Percentiles rank a stretch among this genome's conserved stretches.
Conservation (phyloP, 2,329 filamentous ascomycete genomes). For the Arthrobotrys megalospora region DNA sequence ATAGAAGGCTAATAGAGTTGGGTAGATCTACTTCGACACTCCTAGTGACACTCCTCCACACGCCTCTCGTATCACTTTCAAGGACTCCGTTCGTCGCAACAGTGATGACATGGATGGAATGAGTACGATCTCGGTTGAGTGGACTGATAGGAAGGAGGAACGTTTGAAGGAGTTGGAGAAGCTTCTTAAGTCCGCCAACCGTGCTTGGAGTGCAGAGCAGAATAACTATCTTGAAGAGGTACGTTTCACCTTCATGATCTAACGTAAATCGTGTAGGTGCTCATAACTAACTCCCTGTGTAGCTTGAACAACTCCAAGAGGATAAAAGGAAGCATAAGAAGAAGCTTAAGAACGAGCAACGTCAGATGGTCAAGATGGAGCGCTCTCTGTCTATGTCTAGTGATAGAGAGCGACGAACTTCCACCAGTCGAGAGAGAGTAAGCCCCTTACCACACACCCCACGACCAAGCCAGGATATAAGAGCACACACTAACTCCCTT, state of each 20-base stretch:
- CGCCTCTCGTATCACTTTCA: constrained; percentile 53
- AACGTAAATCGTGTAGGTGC: constrained; percentile 1
- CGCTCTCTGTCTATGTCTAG: constrained; percentile 42
- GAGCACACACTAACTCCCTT: constrained; percentile 18
- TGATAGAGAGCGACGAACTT: constrained; percentile 38
- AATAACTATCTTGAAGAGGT: constrained; percentile 54
- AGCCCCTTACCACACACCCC: background rate
- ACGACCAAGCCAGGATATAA: background rate
- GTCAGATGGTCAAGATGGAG: constrained; percentile 53
- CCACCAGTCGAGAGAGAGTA: constrained; percentile 52
- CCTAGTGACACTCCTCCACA: constrained; percentile 47
- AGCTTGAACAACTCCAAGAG: constrained; percentile 54
- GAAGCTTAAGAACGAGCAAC: constrained; percentile 46
- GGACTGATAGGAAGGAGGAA: constrained; percentile 47
- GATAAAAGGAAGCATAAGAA: constrained; percentile 53
- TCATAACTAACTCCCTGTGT: background rate
- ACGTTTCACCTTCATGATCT: constrained; percentile 7
- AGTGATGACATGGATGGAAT: constrained; percentile 59
- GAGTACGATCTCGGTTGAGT: constrained; percentile 54
- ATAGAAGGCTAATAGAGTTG: constrained; percentile 8
- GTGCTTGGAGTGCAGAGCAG: constrained; percentile 55
- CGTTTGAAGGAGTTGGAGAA: constrained; percentile 39
- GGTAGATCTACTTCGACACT: constrained; percentile 53
- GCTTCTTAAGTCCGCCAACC: constrained; percentile 52
- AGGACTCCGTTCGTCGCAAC: constrained; percentile 46